Percentiles rank a stretch among this genome's conserved stretches.
phyloP scores from a whole-genome alignment of 257 asterid species.

The Datura wrightii region DNA sequence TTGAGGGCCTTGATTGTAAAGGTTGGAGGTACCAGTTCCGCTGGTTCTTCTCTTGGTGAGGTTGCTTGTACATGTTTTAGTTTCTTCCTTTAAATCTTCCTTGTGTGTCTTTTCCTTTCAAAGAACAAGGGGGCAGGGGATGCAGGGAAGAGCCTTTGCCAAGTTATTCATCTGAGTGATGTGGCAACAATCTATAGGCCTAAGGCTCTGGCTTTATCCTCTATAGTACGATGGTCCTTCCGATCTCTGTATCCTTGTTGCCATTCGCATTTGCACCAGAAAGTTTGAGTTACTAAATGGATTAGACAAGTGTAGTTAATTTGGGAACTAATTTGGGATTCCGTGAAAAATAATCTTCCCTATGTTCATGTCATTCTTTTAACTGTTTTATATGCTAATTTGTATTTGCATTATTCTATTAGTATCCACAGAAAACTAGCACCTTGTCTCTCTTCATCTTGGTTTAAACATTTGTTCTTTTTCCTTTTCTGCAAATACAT shows the following conservation, averaged over 20 bases:
- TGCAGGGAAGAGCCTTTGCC: constrained; percentile 3
- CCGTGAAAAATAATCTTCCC: background rate
- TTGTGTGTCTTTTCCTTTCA: background rate
- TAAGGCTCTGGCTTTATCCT: constrained; percentile 19
- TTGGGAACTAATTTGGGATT: constrained; percentile 21
- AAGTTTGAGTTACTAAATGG: background rate
- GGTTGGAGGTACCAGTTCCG: background rate
- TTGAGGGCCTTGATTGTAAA: constrained; percentile 4
- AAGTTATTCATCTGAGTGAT: background rate
- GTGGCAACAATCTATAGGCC: background rate
- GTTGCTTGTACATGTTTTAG: constrained; percentile 16
- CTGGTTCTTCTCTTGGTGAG: background rate
- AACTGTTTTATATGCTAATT: background rate
- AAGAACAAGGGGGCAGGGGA: background rate
- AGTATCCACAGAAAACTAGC: background rate
- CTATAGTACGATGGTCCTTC: background rate
- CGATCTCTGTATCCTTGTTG: background rate
- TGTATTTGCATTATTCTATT: background rate
- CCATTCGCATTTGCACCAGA: constrained; percentile 11
- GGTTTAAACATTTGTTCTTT: background rate
- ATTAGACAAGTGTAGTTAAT: background rate
- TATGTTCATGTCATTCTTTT: background rate
- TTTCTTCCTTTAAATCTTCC: constrained; percentile 14
- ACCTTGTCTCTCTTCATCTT: background rate
- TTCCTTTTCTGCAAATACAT: constrained; percentile 10